Percentiles rank a stretch among this genome's conserved stretches.
Conservation (phyloP, 2,329 filamentous ascomycete genomes). For the Neofusicoccum ribis region DNA sequence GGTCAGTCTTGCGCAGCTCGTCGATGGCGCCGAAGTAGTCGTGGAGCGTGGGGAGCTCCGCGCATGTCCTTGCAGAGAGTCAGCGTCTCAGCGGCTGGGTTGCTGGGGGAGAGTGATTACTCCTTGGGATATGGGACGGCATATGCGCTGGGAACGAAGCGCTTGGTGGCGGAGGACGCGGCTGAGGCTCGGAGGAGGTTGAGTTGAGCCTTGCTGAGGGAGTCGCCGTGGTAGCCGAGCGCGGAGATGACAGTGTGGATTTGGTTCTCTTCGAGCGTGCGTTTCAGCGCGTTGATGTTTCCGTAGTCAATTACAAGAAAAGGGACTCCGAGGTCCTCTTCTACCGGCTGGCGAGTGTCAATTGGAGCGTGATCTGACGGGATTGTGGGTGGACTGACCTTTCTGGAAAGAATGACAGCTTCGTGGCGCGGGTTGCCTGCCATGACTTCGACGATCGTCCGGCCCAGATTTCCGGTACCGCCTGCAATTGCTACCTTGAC, state of each 20-base stretch:
- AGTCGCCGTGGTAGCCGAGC: constrained; percentile 36
- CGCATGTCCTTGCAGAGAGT: neutral
- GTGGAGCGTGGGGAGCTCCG: neutral
- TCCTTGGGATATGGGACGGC: constrained; percentile 27
- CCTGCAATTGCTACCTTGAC: constrained; percentile 49
- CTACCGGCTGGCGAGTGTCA: neutral
- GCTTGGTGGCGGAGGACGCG: constrained; percentile 37
- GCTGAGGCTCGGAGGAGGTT: constrained; percentile 49
- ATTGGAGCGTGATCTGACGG: neutral
- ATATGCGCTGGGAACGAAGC: constrained; percentile 48
- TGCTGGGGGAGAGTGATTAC: neutral
- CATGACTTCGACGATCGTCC: constrained; percentile 50
- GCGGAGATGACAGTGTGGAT: constrained; percentile 50
- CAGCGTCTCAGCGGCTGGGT: neutral
- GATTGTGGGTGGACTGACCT: constrained; percentile 28
- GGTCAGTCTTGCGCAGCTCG: constrained; percentile 24
- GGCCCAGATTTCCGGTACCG: constrained; percentile 49
- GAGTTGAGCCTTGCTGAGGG: constrained; percentile 35
- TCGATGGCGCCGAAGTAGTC: constrained; percentile 19
- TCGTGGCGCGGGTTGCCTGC: constrained; percentile 36
- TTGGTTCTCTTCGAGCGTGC: constrained; percentile 37
- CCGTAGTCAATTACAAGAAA: constrained; percentile 36
- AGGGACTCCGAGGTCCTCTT: constrained; percentile 19
- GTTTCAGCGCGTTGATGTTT: constrained; percentile 30
- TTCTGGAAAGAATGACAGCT: constrained; percentile 45